Evolutionary conservation across 176 grass and related monocot genomes (phyloP), one percentile per base, ranked within the genome.

Genomic region (Oropetium thomaeum): DNA sequence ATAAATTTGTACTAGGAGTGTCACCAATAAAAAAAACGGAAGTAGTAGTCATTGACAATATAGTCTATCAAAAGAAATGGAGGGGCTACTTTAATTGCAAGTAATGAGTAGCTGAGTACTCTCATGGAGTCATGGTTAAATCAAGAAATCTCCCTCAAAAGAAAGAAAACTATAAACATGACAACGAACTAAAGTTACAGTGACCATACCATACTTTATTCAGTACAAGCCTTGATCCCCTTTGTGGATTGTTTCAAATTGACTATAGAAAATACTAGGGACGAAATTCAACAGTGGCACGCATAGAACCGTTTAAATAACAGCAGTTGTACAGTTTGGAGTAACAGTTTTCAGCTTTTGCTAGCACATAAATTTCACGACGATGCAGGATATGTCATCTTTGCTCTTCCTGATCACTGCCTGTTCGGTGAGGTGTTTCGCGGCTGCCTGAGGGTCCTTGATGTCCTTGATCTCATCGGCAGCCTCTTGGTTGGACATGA

Each of bases 401-500:
- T 95, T 92, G 87, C 96, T 99, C 79, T 80, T 95, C 69, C 83
- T 84, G 45, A 27, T 61, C 62, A 99, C 49, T 3, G 96, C 92
- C 69, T 86, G 82, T 28, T 95, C 92, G 2, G 89, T 86, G 33
- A 96, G 82, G 84, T 77, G 82, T 85, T 92, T 92, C 2, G 89
- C 96, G 65, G 96, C 91, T 79, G 82, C 34, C 82, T 81, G 89
- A 0, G 89, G 63, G 58, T 99, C 96, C 84, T 88, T 99, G 23
- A 82, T 79, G 62, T 95, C 91, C 69, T 90, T 95, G 75, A 99
- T 92, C 38, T 65, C 81, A 31, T 95, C 79, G 0, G 92, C 96
- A 11, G 85, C 96, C 76, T 99, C 89, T 76, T 99, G 84, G 73
- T 99, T 99, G 3, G 76, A 82, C 89, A 99, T 99, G 55, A 99